These are phyloP conservation scores for Amphicarpaea edgeworthii DNA, from an alignment of 306 rosid genomes.

Conservation along the genomic window DNA sequence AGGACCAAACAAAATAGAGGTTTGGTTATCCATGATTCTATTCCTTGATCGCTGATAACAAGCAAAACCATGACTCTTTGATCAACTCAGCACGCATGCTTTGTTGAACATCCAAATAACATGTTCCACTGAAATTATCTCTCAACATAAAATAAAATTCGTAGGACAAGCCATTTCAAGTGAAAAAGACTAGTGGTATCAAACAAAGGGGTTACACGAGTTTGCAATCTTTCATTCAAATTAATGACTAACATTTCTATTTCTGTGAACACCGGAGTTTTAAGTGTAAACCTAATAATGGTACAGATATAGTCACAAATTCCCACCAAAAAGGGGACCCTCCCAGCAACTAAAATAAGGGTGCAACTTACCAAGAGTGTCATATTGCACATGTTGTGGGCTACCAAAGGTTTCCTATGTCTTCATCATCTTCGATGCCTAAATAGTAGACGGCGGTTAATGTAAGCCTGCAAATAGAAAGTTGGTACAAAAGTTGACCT, in stretches of 20 bases:
- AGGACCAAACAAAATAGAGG: neutral
- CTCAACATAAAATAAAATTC: constrained; percentile 8
- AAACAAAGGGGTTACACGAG: constrained; percentile 22
- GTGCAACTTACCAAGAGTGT: constrained; percentile 23
- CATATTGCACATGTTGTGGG: constrained; percentile 32
- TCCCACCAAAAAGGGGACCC: constrained; percentile 31
- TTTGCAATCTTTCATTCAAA: constrained; percentile 36
- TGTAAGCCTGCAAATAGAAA: constrained; percentile 78
- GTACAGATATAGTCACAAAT: constrained; percentile 46
- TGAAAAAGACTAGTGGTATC: neutral
- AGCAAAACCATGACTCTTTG: neutral
- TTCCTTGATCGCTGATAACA: neutral
- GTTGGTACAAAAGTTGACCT: constrained; percentile 30
- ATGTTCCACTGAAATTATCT: neutral
- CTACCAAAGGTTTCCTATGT: constrained; percentile 61
- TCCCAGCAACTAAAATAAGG: neutral
- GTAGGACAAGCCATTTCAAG: constrained; percentile 5
- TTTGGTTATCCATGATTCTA: neutral
- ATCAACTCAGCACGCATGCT: neutral
- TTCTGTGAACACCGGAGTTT: constrained; percentile 34
- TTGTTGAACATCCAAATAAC: neutral
- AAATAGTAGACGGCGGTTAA: constrained; percentile 74
- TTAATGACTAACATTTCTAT: constrained; percentile 28
- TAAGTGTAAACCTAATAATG: constrained; percentile 46
- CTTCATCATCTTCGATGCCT: constrained; percentile 68